phyloP scores from a whole-genome alignment of 2,329 filamentous ascomycete genomes.

The Colletotrichum endophyticum region DNA sequence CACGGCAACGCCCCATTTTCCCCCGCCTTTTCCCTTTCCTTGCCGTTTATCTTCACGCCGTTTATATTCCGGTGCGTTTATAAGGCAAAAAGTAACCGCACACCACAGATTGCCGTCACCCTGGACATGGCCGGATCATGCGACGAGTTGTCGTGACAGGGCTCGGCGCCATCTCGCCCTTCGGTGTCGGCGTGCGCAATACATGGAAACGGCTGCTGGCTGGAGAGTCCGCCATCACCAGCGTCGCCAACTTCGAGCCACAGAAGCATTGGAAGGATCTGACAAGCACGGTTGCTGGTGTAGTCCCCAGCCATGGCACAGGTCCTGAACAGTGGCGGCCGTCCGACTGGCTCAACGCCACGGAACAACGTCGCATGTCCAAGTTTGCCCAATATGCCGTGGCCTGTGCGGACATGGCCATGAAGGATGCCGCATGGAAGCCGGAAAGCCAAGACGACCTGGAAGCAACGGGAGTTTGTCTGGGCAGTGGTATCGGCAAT shows the following conservation, averaged over 20 bases:
- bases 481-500: constrained; percentile 95
- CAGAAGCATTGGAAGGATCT: constrained; percentile 68
- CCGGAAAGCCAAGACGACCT: constrained; percentile 64
- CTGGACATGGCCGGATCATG: constrained; percentile 53
- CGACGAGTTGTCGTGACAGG: constrained; percentile 84
- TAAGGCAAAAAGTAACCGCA: background rate
- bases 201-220: constrained; percentile 85
- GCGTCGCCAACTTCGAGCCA: constrained; percentile 66
- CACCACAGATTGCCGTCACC: background rate
- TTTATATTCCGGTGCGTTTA: background rate
- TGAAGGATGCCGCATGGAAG: constrained; percentile 81
- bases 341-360: constrained; percentile 56
- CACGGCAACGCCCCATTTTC: background rate
- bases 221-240: constrained; percentile 80
- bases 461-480: constrained; percentile 85
- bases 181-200: constrained; percentile 78
- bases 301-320: constrained; percentile 65
- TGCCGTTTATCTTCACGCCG: background rate
- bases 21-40: background rate
- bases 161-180: constrained; percentile 80
- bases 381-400: constrained; percentile 90
- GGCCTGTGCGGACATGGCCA: constrained; percentile 83
- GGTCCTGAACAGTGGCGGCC: constrained; percentile 52
- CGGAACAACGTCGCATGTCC: constrained; percentile 80
- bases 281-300: constrained; percentile 83